Evolutionary conservation across 139 green algal genomes (phyloP), one percentile per base, ranked within the genome.

Genomic region (Coelastrella sp.): DNA sequence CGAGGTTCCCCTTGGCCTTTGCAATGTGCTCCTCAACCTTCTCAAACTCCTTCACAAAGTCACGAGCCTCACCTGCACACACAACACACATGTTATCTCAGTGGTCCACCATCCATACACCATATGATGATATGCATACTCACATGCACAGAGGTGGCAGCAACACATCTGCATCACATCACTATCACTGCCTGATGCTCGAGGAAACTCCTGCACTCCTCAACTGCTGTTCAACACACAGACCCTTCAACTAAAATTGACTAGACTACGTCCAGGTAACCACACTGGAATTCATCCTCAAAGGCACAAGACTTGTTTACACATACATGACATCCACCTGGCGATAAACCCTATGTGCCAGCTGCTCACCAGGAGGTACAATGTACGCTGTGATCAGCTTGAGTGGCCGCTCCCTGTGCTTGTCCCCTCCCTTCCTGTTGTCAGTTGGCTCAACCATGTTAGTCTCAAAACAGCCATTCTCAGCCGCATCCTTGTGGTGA

Each of bases 301-400:
- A 49, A 49, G 1, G 35, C 35, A 49, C 35, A 49, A 49, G 35
- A 49, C 35, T 49, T 49, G 35, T 70, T 6, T 70, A 70, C 63
- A 70, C 63, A 70, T 70, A 17, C 63, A 70, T 22, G 4, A 70
- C 35, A 49, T 49, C 35, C 35, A 49, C 35, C 35, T 72, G 63
- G 12, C 12, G 63, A 7, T 1, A 72, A 72, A 14, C 12, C 63
- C 12, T 72, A 17, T 72, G 12, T 4, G 15, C 63, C 25, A 20
- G 8, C 24, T 27, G 4, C 82, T 87, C 15, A 87, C 82, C 60
- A 10, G 82, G 82, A 61, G 61, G 24, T 14, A 87, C 82, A 8
- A 87, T 78, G 63, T 87, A 87, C 12, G 7, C 35, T 49, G 82
- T 87, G n/a, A 87, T 17, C 19, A 87, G 82, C 24, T 68, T 87